phyloP scores from a whole-genome alignment of 345 rosid genomes.

The Acer saccharum region DNA sequence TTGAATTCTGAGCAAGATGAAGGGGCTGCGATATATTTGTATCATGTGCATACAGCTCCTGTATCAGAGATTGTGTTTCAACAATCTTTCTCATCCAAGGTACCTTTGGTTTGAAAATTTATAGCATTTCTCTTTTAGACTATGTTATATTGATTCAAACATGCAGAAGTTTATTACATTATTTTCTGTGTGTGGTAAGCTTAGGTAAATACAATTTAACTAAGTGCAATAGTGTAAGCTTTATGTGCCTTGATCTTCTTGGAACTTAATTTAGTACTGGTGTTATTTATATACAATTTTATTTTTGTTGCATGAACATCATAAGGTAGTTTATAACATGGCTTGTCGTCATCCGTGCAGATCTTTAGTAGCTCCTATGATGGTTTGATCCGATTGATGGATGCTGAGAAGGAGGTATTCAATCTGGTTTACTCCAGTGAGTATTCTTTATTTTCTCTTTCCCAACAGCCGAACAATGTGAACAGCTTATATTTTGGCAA shows the following conservation, averaged over 20 bases:
- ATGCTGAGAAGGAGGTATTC: slow-evolving; percentile 75
- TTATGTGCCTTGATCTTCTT: not conserved
- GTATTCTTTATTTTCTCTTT: slow-evolving; percentile 55
- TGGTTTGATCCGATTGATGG: slow-evolving; percentile 73
- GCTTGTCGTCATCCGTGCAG: slow-evolving; percentile 34
- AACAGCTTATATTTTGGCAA: slow-evolving; percentile 61
- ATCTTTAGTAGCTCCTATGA: slow-evolving; percentile 67
- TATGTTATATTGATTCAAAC: no score
- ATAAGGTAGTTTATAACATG: not conserved
- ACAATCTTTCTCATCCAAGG: slow-evolving; percentile 63
- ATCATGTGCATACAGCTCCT: slow-evolving; percentile 54
- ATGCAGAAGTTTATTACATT: no score
- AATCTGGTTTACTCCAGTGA: slow-evolving; percentile 57
- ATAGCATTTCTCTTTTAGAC: no score
- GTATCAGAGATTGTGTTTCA: slow-evolving; percentile 66
- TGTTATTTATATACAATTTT: not conserved
- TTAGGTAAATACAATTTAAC: no score
- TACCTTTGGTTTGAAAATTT: slow-evolving; percentile 21
- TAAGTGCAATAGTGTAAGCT: no score
- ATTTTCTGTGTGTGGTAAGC: no score
- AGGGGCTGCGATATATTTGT: slow-evolving; percentile 59
- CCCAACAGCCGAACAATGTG: slow-evolving; percentile 53
- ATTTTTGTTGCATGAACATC: not conserved
- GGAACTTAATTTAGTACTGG: not conserved
- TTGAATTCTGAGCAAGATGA: slow-evolving; percentile 40